phyloP scores from a whole-genome alignment of 148 eudicot genomes.

The Cornus controversa region DNA sequence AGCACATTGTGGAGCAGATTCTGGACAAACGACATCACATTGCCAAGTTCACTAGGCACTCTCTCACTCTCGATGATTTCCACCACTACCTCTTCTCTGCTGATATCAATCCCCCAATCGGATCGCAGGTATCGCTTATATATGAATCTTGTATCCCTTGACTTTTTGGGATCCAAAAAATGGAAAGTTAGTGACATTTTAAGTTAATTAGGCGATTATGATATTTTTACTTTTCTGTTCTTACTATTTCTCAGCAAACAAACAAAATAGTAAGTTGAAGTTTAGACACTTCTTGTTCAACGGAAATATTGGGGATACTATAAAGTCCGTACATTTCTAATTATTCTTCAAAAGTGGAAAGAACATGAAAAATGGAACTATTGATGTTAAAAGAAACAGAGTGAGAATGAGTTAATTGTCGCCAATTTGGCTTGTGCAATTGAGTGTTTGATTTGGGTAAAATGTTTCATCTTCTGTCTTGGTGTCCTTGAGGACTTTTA shows the following conservation, averaged over 20 bases:
- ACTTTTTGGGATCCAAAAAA: neutral
- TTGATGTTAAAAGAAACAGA: neutral
- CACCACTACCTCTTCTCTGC: conserved; percentile 54
- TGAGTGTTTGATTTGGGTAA: no score
- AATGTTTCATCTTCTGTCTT: no score
- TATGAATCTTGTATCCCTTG: neutral
- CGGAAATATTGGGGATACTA: neutral
- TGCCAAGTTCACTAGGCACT: conserved; percentile 44
- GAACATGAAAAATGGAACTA: neutral
- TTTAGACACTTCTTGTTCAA: neutral
- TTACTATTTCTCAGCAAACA: neutral
- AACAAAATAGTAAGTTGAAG: neutral
- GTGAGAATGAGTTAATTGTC: neutral
- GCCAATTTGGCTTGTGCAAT: no score
- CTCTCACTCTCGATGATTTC: conserved; percentile 75
- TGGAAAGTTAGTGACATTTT: neutral
- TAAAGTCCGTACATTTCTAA: neutral
- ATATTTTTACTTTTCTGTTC: neutral
- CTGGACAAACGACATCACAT: conserved; percentile 51
- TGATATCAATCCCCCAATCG: conserved; percentile 69
- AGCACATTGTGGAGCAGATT: conserved; percentile 43
- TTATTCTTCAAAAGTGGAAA: neutral
- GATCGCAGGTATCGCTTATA: conserved; percentile 35
- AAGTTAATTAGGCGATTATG: neutral
- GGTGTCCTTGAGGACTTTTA: no score